phyloP scores from a whole-genome alignment of 2,329 filamentous ascomycete genomes.

The Penicillium sp. region DNA sequence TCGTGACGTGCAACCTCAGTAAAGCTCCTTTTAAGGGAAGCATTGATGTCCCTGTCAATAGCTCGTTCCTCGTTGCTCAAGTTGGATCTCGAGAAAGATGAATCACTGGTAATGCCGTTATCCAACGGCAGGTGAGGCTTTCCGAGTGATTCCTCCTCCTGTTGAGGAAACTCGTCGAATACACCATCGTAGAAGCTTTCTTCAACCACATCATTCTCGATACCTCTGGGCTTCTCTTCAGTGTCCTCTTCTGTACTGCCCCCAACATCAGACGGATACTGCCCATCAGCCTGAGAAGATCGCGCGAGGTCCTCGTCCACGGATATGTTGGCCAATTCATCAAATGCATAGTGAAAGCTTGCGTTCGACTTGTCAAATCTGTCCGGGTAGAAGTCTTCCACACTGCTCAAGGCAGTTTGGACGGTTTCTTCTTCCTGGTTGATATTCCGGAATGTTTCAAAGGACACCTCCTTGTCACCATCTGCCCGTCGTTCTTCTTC shows the following conservation, averaged over 20 bases:
- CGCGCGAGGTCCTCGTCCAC: constrained; percentile 62
- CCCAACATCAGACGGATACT: constrained; percentile 42
- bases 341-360: constrained; percentile 7
- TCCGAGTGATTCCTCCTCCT: not conserved
- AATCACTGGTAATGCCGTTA: not conserved
- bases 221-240: constrained; percentile 11
- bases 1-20: not conserved
- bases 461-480: constrained; percentile 47
- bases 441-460: constrained; percentile 58
- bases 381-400: constrained; percentile 78
- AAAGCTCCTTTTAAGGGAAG: not conserved
- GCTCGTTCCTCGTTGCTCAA: not conserved
- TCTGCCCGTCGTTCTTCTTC: constrained; percentile 56
- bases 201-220: constrained; percentile 12
- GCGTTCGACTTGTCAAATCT: constrained; percentile 46
- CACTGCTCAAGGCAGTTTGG: constrained; percentile 70
- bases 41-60: not conserved
- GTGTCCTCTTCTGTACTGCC: constrained; percentile 31
- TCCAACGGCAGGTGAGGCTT: not conserved
- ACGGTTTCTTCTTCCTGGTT: constrained; percentile 56
- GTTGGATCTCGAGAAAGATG: not conserved
- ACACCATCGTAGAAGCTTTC: constrained; percentile 24
- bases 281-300: constrained; percentile 42
- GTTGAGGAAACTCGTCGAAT: constrained; percentile 16
- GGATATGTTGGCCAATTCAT: constrained; percentile 40